phyloP scores from a whole-genome alignment of 805 yeast genomes.

The Metschnikowia vanudenii region DNA sequence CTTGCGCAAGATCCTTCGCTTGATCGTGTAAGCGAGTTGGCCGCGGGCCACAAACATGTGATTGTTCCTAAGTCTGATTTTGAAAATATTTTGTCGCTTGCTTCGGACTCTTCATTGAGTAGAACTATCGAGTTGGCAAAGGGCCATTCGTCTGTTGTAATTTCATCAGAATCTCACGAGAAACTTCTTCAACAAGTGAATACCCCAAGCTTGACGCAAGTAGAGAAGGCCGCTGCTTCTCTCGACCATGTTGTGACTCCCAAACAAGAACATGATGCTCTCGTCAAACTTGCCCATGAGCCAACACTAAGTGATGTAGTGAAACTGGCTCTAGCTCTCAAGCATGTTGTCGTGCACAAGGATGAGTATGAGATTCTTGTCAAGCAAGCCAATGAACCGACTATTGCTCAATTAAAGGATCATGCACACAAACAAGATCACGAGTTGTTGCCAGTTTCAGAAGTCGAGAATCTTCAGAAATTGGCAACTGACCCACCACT shows the following conservation, averaged over 20 bases:
- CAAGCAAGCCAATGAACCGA: slow-evolving; percentile 10
- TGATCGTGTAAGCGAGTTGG: slow-evolving; percentile 9
- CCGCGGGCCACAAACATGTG: slow-evolving; percentile 5
- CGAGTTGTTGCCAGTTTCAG: slow-evolving; percentile 6
- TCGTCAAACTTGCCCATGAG: slow-evolving; percentile 7
- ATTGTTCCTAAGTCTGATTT: slow-evolving; percentile 5
- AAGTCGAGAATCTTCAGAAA: slow-evolving; percentile 3
- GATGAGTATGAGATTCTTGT: slow-evolving; percentile 8
- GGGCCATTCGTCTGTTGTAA: slow-evolving; percentile 28
- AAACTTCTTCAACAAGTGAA: slow-evolving; percentile 13
- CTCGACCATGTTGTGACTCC: slow-evolving; percentile 18
- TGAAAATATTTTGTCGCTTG: slow-evolving; percentile 1
- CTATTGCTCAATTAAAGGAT: slow-evolving; percentile 6
- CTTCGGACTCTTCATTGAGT: slow-evolving; percentile 1
- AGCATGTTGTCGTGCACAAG: slow-evolving; percentile 14
- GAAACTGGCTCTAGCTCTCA: slow-evolving; percentile 13
- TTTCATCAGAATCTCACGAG: slow-evolving; percentile 29
- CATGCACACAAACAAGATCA: slow-evolving; percentile 7
- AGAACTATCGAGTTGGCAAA: slow-evolving; percentile 28
- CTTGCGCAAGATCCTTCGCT: slow-evolving; percentile 13
- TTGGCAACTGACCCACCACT: slow-evolving; percentile 13
- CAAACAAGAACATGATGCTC: slow-evolving; percentile 12
- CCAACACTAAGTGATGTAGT: slow-evolving; percentile 22
- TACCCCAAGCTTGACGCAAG: slow-evolving; percentile 22
- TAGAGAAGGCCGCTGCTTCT: slow-evolving; percentile 14